Conservation (phyloP, 768 basidiomycete species). For the Nidularia sp. region DNA sequence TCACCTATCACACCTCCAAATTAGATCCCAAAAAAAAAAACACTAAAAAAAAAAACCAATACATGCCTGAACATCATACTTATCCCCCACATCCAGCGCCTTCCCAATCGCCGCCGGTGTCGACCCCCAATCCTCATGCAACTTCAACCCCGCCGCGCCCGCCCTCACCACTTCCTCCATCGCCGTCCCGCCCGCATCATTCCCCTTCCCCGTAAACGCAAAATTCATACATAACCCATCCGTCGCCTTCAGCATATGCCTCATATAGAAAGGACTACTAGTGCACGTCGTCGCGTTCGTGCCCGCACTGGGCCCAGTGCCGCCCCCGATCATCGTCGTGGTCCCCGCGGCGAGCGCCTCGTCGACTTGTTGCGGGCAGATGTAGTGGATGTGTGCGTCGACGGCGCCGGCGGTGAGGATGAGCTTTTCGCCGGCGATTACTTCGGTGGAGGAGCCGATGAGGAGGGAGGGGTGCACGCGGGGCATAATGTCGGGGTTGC, state of each 20-base stretch:
- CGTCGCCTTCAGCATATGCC: constrained; percentile 87
- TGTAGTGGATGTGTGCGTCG: constrained; percentile 92
- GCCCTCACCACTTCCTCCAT: constrained; percentile 80
- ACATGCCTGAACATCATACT: constrained; percentile 89
- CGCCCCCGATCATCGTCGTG: constrained; percentile 94
- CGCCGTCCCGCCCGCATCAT: constrained; percentile 74
- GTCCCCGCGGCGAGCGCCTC: constrained; percentile 83
- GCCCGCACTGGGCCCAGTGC: constrained; percentile 89
- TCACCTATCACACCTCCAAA: constrained; percentile 41
- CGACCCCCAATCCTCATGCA: constrained; percentile 97
- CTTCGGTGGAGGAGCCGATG: constrained; percentile 91
- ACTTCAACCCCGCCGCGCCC: constrained; percentile 85
- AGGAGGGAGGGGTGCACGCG: constrained; percentile 67
- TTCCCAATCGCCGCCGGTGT: constrained; percentile 80
- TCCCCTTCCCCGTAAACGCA: constrained; percentile 94
- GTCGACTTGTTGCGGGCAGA: constrained; percentile 87
- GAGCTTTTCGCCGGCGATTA: constrained; percentile 92
- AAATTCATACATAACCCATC: constrained; percentile 91
- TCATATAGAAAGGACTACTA: constrained; percentile 83
- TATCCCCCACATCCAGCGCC: constrained; percentile 77
- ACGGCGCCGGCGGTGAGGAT: constrained; percentile 92
- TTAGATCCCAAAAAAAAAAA: not conserved
- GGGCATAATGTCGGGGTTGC: constrained; percentile 93
- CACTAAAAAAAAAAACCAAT: not conserved
- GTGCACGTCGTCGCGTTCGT: constrained; percentile 96